A percentile compares a stretch with the other conserved stretches of the same genome.
phyloP scores from a whole-genome alignment of 306 rosid genomes.

The Vicia faba region DNA sequence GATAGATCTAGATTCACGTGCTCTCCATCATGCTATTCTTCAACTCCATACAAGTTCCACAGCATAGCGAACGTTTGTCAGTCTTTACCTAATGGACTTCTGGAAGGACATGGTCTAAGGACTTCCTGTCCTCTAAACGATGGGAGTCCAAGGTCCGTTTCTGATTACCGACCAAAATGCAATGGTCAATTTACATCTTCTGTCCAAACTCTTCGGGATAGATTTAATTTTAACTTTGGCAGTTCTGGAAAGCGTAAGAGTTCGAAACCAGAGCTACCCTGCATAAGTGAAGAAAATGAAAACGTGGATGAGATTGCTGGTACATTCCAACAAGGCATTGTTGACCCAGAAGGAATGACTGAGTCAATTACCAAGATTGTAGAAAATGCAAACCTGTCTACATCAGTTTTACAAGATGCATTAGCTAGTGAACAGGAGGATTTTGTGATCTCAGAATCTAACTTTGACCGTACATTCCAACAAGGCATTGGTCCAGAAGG shows the following conservation, averaged over 20 bases:
- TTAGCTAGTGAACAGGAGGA: slow-evolving; percentile 55
- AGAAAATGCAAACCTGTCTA: slow-evolving; percentile 47
- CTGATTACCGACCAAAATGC: slow-evolving; percentile 55
- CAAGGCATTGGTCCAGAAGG: slow-evolving; percentile 43
- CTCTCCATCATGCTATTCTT: slow-evolving; percentile 62
- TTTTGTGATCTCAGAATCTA: slow-evolving; percentile 49
- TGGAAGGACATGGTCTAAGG: slow-evolving; percentile 54
- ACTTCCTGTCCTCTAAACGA: slow-evolving; percentile 43
- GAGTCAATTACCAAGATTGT: slow-evolving; percentile 47
- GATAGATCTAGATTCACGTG: slow-evolving; percentile 60
- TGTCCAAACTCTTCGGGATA: slow-evolving; percentile 75
- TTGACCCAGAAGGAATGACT: slow-evolving; percentile 40
- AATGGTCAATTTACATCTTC: slow-evolving; percentile 56
- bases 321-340: slow-evolving; percentile 44
- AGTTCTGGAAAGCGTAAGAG: slow-evolving; percentile 73
- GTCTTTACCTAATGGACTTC: slow-evolving; percentile 77
- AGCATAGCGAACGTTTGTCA: slow-evolving; percentile 35
- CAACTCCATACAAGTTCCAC: slow-evolving; percentile 47
- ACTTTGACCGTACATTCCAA: slow-evolving; percentile 47
- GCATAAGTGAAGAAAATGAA: slow-evolving; percentile 88
- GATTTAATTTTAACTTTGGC: slow-evolving; percentile 50
- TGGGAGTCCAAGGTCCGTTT: slow-evolving; percentile 52
- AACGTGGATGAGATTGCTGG: slow-evolving; percentile 63
- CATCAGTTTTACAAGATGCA: slow-evolving; percentile 56
- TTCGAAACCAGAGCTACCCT: slow-evolving; percentile 78